phyloP scores from a whole-genome alignment of 2,329 filamentous ascomycete genomes.

The Myriosclerotinia duriaeana region DNA sequence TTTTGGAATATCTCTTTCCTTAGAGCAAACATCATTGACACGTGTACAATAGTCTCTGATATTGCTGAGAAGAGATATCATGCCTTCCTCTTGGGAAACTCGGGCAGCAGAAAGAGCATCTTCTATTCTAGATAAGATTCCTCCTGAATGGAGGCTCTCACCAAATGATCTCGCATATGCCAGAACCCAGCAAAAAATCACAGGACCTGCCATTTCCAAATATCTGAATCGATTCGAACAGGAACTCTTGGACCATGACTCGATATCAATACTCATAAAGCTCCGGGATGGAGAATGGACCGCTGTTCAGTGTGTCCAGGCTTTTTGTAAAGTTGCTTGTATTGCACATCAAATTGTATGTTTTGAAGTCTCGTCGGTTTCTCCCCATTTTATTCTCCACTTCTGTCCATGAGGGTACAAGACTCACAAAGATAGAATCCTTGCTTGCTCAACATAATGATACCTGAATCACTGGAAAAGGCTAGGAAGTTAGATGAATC shows the following conservation, averaged over 20 bases:
- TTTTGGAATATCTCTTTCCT: not conserved
- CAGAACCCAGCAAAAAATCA: slow-evolving; percentile 7
- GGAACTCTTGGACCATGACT: slow-evolving; percentile 57
- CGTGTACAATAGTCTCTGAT: not conserved
- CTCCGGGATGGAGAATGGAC: slow-evolving; percentile 54
- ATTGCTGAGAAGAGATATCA: not conserved
- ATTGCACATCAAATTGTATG: slow-evolving; percentile 53
- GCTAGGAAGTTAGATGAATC: slow-evolving; percentile 47
- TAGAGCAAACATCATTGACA: not conserved
- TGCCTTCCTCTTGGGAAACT: slow-evolving; percentile 8
- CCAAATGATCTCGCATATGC: slow-evolving; percentile 3
- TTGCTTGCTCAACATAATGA: slow-evolving; percentile 47
- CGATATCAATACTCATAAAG: slow-evolving; percentile 52
- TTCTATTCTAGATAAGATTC: slow-evolving; percentile 9
- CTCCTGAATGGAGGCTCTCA: slow-evolving; percentile 12
- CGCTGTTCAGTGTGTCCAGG: slow-evolving; percentile 51
- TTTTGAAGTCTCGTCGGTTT: not conserved
- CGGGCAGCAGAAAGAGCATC: slow-evolving; percentile 15
- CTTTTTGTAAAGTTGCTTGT: slow-evolving; percentile 53
- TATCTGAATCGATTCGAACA: slow-evolving; percentile 22
- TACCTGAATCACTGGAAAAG: slow-evolving; percentile 42
- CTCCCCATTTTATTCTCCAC: not conserved
- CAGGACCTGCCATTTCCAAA: slow-evolving; percentile 40
- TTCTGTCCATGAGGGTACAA: slow-evolving; percentile 28
- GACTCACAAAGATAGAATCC: slow-evolving; percentile 47